Evolutionary conservation across 2,329 filamentous ascomycete genomes (phyloP).

Genomic region (Fusarium caatingaense): DNA sequence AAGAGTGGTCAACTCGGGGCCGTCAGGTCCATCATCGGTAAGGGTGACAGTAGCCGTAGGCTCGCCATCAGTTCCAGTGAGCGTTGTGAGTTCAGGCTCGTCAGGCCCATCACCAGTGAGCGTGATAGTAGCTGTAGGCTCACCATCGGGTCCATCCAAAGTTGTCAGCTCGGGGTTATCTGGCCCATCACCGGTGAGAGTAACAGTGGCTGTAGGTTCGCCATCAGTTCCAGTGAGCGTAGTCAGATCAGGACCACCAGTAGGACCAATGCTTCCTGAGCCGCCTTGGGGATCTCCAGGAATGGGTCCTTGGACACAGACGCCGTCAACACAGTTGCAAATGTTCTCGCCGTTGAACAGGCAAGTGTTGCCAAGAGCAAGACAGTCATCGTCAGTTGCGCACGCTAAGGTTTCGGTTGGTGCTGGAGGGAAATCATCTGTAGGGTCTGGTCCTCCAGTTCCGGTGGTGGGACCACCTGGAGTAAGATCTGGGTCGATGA

Average conservation of each 20-base stretch:
- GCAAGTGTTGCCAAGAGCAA: constrained; percentile 10
- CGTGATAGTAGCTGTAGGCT: not conserved
- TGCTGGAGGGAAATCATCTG: not conserved
- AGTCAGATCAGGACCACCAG: not conserved
- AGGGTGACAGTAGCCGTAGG: not conserved
- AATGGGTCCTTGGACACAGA: constrained; percentile 12
- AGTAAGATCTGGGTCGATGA: not conserved
- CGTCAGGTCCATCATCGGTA: not conserved
- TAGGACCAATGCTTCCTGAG: not conserved
- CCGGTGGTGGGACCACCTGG: not conserved
- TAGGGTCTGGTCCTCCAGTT: not conserved
- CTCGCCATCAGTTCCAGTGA: not conserved
- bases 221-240: not conserved
- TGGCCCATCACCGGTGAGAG: not conserved
- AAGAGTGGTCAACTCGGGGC: not conserved
- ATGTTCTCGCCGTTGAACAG: not conserved
- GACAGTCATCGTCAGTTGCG: constrained; percentile 9
- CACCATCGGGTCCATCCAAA: not conserved
- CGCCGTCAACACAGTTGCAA: constrained; percentile 10
- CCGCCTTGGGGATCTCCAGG: not conserved
- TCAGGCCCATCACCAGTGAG: not conserved
- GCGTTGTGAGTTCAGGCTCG: not conserved
- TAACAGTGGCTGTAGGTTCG: not conserved
- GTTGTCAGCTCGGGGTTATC: not conserved
- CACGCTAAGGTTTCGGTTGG: not conserved